Evolutionary conservation across 371 early-diverging fungal genomes (phyloP).

Genomic region (Mortierella sp.): DNA sequence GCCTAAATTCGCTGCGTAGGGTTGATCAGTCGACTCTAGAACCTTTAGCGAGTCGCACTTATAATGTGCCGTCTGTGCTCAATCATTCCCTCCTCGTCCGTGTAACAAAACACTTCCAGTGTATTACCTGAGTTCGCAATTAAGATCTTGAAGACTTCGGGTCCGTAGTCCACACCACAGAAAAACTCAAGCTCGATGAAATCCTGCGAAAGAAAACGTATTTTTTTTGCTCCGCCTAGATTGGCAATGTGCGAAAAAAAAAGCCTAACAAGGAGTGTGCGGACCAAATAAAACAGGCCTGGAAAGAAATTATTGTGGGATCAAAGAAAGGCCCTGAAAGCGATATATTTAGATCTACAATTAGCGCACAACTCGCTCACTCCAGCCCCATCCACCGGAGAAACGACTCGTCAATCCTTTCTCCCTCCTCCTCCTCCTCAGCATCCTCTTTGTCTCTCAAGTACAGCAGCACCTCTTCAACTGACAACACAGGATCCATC

Average conservation of each 20-base stretch:
- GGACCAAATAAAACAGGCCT: not conserved
- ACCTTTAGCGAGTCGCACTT: not conserved
- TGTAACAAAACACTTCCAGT: not conserved
- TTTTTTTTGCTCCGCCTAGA: not conserved
- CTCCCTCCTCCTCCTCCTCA: too few relatives aligned
- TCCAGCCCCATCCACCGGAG: conserved; percentile 2
- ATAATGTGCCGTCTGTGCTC: not conserved
- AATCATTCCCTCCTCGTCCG: not conserved
- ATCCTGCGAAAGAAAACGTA: too few relatives aligned
- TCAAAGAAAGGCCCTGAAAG: too few relatives aligned
- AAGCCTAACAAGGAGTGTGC: too few relatives aligned
- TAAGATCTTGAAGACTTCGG: too few relatives aligned
- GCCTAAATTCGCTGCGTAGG: not conserved
- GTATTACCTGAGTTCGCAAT: too few relatives aligned
- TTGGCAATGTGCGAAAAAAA: too few relatives aligned
- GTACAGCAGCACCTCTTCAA: not conserved
- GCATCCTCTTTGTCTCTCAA: not conserved
- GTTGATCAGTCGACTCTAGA: not conserved
- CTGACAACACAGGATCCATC: not conserved
- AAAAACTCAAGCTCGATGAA: too few relatives aligned
- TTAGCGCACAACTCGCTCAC: not conserved
- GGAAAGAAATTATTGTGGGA: too few relatives aligned
- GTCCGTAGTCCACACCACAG: too few relatives aligned
- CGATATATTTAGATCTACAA: not conserved
- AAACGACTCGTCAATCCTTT: not conserved